phyloP scores from a whole-genome alignment of 345 rosid species.

The Barbarea vulgaris region DNA sequence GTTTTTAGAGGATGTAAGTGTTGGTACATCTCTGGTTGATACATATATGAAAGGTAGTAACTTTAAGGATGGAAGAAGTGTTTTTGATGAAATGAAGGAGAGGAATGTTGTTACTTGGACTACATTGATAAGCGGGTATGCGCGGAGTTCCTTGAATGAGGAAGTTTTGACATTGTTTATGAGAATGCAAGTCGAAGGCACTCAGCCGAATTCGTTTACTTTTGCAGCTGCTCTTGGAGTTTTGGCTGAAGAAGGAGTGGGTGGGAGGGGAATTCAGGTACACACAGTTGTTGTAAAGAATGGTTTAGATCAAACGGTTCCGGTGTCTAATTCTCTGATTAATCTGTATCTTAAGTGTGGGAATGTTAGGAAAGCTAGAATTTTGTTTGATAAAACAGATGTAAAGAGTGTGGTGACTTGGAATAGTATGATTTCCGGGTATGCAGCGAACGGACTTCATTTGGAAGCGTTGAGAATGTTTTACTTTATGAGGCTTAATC shows the following conservation, averaged over 20 bases:
- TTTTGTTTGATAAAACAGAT: conserved; percentile 57
- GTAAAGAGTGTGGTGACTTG: conserved; percentile 66
- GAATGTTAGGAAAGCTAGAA: conserved; percentile 56
- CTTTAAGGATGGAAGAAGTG: conserved; percentile 56
- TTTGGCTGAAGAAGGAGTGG: conserved; percentile 52
- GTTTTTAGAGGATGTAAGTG: conserved; percentile 60
- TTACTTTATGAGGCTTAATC: conserved; percentile 55
- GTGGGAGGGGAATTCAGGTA: conserved; percentile 59
- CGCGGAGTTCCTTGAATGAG: conserved; percentile 47
- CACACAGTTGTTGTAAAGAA: conserved; percentile 63
- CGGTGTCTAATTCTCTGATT: conserved; percentile 73
- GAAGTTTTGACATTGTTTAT: conserved; percentile 53
- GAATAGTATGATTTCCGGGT: conserved; percentile 81
- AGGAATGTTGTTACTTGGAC: conserved; percentile 93
- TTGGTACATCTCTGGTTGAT: conserved; percentile 79
- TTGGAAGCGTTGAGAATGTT: conserved; percentile 64
- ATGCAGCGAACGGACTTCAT: conserved; percentile 57
- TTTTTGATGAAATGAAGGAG: conserved; percentile 63
- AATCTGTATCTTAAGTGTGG: conserved; percentile 68
- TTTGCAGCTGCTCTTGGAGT: conserved; percentile 70
- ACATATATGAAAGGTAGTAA: conserved; percentile 67
- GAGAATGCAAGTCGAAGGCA: conserved; percentile 60
- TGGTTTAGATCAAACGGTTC: conserved; percentile 50
- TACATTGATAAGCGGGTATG: conserved; percentile 71
- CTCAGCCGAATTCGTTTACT: conserved; percentile 66